phyloP scores from a whole-genome alignment of 768 basidiomycete species.

The Sarcomyxa edulis region DNA sequence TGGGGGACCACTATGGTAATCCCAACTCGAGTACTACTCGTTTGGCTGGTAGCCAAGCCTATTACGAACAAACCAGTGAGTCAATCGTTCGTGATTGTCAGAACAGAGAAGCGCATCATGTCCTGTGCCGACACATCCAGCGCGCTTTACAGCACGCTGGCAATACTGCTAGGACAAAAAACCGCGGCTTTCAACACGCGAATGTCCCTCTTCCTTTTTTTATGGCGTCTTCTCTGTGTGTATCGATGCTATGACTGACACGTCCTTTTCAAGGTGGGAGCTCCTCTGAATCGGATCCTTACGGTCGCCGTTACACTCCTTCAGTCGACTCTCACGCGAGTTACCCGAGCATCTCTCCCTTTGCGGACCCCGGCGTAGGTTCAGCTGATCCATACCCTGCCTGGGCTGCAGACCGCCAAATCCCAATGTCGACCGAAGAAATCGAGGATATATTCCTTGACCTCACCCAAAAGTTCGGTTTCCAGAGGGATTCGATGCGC shows the following conservation, averaged over 20 bases:
- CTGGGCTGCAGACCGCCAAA: constrained; percentile 89
- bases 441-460: constrained; percentile 99
- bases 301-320: constrained; percentile 43
- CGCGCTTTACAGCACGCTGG: too few species aligned
- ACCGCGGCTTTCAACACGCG: too few species aligned
- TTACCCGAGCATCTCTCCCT: constrained; percentile 52
- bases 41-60: constrained; percentile 24
- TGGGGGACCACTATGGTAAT: constrained; percentile 24
- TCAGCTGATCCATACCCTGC: constrained; percentile 81
- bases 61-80: constrained; percentile 19
- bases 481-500: constrained; percentile 93
- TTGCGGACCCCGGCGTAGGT: constrained; percentile 48
- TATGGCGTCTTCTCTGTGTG: constrained; percentile 11
- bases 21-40: constrained; percentile 25
- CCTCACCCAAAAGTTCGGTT: constrained; percentile 97
- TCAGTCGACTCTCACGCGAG: constrained; percentile 61
- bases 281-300: constrained; percentile 26
- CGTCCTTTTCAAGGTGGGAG: constrained; percentile 12
- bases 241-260: constrained; percentile 6
- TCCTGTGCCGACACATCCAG: too few species aligned
- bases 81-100: constrained; percentile 4
- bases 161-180: too few species aligned
- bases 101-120: too few species aligned
- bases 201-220: constrained; percentile 15
- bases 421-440: constrained; percentile 96